phyloP scores from a whole-genome alignment of 139 green algal species.

The Ettlia oleoabundans region DNA sequence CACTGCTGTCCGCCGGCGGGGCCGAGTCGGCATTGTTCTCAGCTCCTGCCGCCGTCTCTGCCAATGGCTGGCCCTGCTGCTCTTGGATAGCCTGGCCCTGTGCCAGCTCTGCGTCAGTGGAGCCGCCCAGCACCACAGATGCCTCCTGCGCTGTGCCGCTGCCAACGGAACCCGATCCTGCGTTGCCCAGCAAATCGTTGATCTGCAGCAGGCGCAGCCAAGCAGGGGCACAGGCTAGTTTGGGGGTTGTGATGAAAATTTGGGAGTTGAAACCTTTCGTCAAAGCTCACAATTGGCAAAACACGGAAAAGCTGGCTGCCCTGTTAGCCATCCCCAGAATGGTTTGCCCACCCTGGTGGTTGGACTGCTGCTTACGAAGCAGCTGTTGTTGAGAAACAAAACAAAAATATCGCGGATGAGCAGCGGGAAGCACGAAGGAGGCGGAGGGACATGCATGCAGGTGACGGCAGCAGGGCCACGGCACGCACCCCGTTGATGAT shows the following conservation, averaged over 20 bases:
- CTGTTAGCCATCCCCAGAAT: too few species aligned
- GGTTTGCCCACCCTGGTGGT: too few species aligned
- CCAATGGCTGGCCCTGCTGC: slow-evolving; percentile 5
- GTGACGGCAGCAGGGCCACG: not conserved
- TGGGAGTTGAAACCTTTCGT: too few species aligned
- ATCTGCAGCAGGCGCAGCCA: too few species aligned
- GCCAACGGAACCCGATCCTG: not conserved
- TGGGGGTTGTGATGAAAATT: not conserved
- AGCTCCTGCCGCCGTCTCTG: not conserved
- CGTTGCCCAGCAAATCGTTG: slow-evolving; percentile 15
- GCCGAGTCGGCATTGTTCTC: too few species aligned
- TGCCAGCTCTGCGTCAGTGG: slow-evolving; percentile 9
- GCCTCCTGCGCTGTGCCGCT: not conserved
- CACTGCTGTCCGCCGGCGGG: too few species aligned
- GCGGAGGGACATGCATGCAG: not conserved
- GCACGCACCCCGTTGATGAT: slow-evolving; percentile 9
- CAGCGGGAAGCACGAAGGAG: too few species aligned
- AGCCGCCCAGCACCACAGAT: not conserved
- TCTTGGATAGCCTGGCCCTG: not conserved
- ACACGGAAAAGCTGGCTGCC: too few species aligned
- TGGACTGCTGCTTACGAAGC: too few species aligned
- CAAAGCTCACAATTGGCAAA: too few species aligned
- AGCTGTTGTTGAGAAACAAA: too few species aligned
- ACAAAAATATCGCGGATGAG: too few species aligned
- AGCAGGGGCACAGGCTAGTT: not conserved